Conservation (phyloP, 805 yeast genomes). For the Hanseniaspora jakobsenii region DNA sequence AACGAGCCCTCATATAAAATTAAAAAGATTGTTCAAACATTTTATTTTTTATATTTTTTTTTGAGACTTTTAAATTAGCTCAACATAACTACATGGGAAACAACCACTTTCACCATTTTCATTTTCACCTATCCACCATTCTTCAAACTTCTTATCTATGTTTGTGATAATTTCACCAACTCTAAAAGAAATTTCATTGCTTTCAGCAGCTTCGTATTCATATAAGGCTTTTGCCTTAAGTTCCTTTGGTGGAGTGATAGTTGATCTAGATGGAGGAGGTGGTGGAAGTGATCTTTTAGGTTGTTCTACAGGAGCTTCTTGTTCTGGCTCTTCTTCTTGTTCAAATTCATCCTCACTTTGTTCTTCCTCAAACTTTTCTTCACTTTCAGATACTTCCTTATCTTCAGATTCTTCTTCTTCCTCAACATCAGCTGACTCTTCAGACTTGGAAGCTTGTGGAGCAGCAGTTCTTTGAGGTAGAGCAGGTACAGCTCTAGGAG, state of each 20-base stretch:
- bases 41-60: too few species aligned
- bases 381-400: constrained; percentile 18
- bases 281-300: constrained; percentile 21
- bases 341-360: constrained; percentile 17
- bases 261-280: constrained; percentile 26
- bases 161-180: constrained; percentile 75
- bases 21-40: constrained; percentile 17
- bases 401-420: background rate
- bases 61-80: constrained; percentile 1
- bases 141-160: constrained; percentile 82
- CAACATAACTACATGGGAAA: constrained; percentile 85
- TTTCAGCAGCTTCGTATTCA: constrained; percentile 86
- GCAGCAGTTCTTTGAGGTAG: constrained; percentile 11
- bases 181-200: constrained; percentile 72
- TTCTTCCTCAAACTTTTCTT: constrained; percentile 20
- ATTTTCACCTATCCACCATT: constrained; percentile 92
- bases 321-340: constrained; percentile 20
- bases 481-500: constrained; percentile 11
- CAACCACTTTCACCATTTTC: constrained; percentile 60
- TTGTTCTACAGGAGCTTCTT: constrained; percentile 22
- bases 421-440: background rate
- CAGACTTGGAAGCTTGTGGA: constrained; percentile 1
- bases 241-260: constrained; percentile 20
- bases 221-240: constrained; percentile 66
- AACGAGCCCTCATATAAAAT: too few species aligned